A percentile compares a stretch with the other conserved stretches of the same genome.
Evolutionary conservation across 306 rosid species (phyloP).

Genomic region (Fagus sylvatica): DNA sequence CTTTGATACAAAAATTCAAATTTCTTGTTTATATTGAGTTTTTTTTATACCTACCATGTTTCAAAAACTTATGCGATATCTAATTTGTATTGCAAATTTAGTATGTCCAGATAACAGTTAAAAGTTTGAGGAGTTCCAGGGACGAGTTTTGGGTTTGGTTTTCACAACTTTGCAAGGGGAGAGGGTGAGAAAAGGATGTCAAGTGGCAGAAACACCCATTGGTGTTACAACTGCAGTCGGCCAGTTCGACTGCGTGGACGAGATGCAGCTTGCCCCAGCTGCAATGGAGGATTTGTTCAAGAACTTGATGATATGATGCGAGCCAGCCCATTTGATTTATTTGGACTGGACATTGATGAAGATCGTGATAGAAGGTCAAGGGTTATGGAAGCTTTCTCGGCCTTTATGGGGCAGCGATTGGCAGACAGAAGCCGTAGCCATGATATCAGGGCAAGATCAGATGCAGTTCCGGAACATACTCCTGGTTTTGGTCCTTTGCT

Average conservation of each 20-base stretch:
- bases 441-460: slow-evolving; percentile 39
- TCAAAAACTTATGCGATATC: slow-evolving; percentile 3
- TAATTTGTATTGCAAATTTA: slow-evolving; percentile 25
- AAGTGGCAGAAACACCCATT: slow-evolving; percentile 59
- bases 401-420: slow-evolving; percentile 52
- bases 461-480: slow-evolving; percentile 42
- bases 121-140: slow-evolving; percentile 24
- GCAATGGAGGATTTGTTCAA: slow-evolving; percentile 61
- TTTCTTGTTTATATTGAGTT: background rate
- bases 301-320: slow-evolving; percentile 56
- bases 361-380: slow-evolving; percentile 40
- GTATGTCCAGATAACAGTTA: slow-evolving; percentile 26
- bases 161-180: slow-evolving; percentile 7
- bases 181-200: slow-evolving; percentile 45
- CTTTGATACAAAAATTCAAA: background rate
- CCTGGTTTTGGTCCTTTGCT: slow-evolving; percentile 50
- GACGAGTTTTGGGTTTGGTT: slow-evolving; percentile 20
- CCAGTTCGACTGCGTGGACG: slow-evolving; percentile 44
- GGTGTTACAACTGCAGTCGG: slow-evolving; percentile 61
- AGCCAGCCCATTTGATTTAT: slow-evolving; percentile 40
- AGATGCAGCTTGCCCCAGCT: slow-evolving; percentile 51
- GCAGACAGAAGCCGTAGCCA: slow-evolving; percentile 40
- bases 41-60: background rate
- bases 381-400: slow-evolving; percentile 55
- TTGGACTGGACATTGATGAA: slow-evolving; percentile 39